Conservation (phyloP, 352 stramenopile genomes). For the Phytopythium kandeliae region DNA sequence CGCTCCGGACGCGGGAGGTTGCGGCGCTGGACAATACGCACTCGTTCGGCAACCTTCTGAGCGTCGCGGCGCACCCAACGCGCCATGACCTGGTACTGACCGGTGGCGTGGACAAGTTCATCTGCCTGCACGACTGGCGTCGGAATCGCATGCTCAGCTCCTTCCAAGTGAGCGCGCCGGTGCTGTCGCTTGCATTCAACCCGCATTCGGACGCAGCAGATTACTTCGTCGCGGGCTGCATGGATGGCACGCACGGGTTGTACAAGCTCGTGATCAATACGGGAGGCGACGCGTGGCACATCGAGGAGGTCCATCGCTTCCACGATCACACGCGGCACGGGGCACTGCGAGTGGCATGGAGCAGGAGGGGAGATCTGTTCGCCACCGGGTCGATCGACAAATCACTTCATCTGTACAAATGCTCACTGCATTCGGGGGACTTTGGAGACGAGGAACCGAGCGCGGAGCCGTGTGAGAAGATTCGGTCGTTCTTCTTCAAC, state of each 20-base stretch:
- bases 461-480: constrained; percentile 34
- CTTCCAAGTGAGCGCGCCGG: constrained; percentile 30
- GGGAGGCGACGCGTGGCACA: constrained; percentile 24
- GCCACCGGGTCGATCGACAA: constrained; percentile 75
- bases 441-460: constrained; percentile 1
- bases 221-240: constrained; percentile 60
- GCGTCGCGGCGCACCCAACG: constrained; percentile 37
- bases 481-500: constrained; percentile 86
- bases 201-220: constrained; percentile 27
- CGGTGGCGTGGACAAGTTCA: constrained; percentile 69
- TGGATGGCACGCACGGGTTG: constrained; percentile 67
- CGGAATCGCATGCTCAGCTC: constrained; percentile 33
- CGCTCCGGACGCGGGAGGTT: constrained; percentile 19
- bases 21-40: constrained; percentile 43
- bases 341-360: constrained; percentile 65
- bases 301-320: constrained; percentile 41
- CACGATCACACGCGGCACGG: constrained; percentile 72
- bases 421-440: constrained; percentile 12
- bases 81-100: constrained; percentile 41
- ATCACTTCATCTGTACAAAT: constrained; percentile 63
- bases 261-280: constrained; percentile 31
- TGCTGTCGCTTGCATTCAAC: constrained; percentile 61
- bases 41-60: constrained; percentile 63
- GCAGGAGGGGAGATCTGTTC: constrained; percentile 41
- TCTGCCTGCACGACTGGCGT: constrained; percentile 67